phyloP scores from a whole-genome alignment of 164 flowering plant genomes.

The Nelumbo lutea region DNA sequence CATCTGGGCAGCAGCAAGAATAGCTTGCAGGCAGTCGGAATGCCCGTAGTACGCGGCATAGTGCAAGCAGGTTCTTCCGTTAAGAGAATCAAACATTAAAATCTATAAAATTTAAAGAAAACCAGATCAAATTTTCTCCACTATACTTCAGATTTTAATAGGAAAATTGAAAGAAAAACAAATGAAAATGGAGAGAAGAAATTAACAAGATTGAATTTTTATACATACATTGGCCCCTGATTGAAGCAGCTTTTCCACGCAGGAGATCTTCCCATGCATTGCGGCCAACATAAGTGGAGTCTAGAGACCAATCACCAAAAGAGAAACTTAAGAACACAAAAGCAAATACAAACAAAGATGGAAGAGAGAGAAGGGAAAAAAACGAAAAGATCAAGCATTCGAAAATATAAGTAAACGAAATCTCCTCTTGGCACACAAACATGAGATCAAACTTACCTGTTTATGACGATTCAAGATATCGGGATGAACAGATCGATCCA shows the following conservation, averaged over 20 bases:
- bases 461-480: constrained; percentile 81
- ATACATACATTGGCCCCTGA: constrained; percentile 87
- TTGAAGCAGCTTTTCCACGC: constrained; percentile 72
- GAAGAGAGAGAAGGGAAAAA: not conserved
- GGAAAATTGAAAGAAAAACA: not conserved
- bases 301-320: constrained; percentile 30
- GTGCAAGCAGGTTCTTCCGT: not conserved
- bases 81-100: not conserved
- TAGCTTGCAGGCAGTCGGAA: not conserved
- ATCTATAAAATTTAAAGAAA: not conserved
- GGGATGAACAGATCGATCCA: constrained; percentile 58
- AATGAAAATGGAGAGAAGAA: not conserved
- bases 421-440: not conserved
- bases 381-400: constrained; percentile 4
- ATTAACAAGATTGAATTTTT: not conserved
- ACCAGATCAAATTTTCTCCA: not conserved
- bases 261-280: constrained; percentile 81
- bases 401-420: constrained; percentile 1
- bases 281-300: constrained; percentile 98
- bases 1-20: not conserved
- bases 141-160: not conserved
- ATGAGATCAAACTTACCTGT: constrained; percentile 44
- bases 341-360: not conserved
- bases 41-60: not conserved
- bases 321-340: constrained; percentile 1